phyloP scores from a whole-genome alignment of 1,284 basidiomycete genomes.

The Athelia psychrophila region DNA sequence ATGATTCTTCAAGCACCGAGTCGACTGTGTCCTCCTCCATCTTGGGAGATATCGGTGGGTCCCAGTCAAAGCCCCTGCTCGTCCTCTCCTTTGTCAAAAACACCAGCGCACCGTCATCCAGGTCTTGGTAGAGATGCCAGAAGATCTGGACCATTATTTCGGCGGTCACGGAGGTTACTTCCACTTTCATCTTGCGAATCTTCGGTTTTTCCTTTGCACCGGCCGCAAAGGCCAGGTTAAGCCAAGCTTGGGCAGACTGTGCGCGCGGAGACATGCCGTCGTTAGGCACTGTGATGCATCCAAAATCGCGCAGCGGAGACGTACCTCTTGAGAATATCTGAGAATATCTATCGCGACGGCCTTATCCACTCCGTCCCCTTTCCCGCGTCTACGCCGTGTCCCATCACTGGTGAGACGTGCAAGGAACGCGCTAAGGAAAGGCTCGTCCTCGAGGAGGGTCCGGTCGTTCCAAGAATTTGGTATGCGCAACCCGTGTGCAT shows the following conservation, averaged over 20 bases:
- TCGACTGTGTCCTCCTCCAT: no score
- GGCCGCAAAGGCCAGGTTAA: slow-evolving; percentile 13
- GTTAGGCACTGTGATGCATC: no score
- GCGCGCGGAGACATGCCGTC: no score
- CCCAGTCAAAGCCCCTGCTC: neutral
- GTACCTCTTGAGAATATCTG: no score
- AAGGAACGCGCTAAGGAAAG: slow-evolving; percentile 21
- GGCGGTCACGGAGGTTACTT: neutral
- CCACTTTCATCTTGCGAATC: neutral
- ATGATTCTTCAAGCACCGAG: no score
- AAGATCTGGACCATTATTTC: neutral
- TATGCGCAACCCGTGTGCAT: slow-evolving; percentile 9
- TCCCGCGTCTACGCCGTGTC: no score
- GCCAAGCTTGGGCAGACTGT: slow-evolving; percentile 13
- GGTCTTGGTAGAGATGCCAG: neutral
- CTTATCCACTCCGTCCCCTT: no score
- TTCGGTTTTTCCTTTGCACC: slow-evolving; percentile 1
- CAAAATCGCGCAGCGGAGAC: no score
- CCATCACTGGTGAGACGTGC: neutral
- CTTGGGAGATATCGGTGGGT: neutral
- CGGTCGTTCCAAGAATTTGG: slow-evolving; percentile 22
- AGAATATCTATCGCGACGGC: no score
- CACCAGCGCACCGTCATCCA: slow-evolving; percentile 8
- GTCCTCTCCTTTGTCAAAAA: slow-evolving; percentile 16
- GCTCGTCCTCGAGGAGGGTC: slow-evolving; percentile 24